Conservation (phyloP, 139 green algal species). For the Coccomyxa sp. region DNA sequence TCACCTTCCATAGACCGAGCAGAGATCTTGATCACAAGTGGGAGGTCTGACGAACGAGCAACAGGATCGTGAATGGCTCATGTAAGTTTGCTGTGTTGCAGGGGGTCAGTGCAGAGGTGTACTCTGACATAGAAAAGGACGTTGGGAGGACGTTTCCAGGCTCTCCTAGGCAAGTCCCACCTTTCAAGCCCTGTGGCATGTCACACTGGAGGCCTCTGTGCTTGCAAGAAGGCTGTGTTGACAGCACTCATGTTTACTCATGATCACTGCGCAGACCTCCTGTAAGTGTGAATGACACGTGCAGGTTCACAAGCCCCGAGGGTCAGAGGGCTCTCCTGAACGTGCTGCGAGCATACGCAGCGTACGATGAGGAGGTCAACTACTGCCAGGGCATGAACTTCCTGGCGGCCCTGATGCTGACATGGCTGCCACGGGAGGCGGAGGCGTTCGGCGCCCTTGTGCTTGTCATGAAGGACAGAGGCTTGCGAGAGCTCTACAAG, state of each 20-base stretch:
- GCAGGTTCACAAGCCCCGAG: conserved; percentile 29
- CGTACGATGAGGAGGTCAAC: conserved; percentile 64
- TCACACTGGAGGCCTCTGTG: too few relatives aligned
- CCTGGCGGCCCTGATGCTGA: conserved; percentile 64
- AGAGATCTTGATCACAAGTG: background rate
- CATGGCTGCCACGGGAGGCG: conserved; percentile 53
- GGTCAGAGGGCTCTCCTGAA: conserved; percentile 50
- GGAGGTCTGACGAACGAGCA: background rate
- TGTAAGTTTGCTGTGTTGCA: background rate
- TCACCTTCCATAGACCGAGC: too few relatives aligned
- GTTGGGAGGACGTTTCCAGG: conserved; percentile 68
- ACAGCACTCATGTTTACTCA: too few relatives aligned
- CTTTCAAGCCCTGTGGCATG: too few relatives aligned
- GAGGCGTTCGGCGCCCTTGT: conserved; percentile 67
- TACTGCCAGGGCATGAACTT: conserved; percentile 86
- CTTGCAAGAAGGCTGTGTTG: too few relatives aligned
- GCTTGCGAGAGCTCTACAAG: conserved; percentile 58
- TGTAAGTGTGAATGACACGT: too few relatives aligned
- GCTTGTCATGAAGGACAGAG: conserved; percentile 70
- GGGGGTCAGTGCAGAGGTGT: background rate
- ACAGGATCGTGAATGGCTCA: background rate
- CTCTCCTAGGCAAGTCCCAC: conserved; percentile 19
- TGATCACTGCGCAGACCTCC: too few relatives aligned
- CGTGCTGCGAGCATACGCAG: conserved; percentile 71
- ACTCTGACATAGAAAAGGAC: conserved; percentile 68